phyloP scores from a whole-genome alignment of 768 basidiomycete genomes.

The Asterophora parasitica region DNA sequence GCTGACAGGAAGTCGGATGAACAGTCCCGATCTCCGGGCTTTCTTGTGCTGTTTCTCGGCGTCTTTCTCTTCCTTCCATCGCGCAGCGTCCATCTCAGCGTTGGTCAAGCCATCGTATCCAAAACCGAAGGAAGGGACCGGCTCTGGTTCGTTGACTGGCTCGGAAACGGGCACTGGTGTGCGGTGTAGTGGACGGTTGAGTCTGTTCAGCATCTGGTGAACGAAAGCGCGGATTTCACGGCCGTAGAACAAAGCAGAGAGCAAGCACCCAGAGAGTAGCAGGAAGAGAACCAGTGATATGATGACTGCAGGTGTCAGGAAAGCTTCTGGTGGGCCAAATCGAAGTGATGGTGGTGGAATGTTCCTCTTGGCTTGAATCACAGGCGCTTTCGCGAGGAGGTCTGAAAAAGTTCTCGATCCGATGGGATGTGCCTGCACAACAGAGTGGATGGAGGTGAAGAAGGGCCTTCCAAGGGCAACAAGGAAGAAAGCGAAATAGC shows the following conservation, averaged over 20 bases:
- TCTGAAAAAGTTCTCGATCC: not conserved
- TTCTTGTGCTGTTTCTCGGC: not conserved
- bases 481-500: not conserved
- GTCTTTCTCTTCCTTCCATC: constrained; percentile 12
- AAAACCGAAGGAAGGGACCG: constrained; percentile 6
- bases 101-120: constrained; percentile 22
- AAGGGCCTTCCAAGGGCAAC: constrained; percentile 6
- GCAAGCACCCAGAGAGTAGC: constrained; percentile 13
- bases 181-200: not conserved
- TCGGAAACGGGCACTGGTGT: constrained; percentile 7
- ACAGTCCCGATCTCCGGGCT: constrained; percentile 5
- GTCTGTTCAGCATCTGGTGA: constrained; percentile 5
- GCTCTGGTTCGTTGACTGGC: constrained; percentile 2
- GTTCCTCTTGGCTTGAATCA: not conserved
- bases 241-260: constrained; percentile 16
- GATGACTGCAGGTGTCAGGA: constrained; percentile 15
- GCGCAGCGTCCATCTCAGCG: constrained; percentile 12
- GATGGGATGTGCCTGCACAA: constrained; percentile 3
- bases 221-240: constrained; percentile 9
- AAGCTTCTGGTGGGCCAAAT: not conserved
- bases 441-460: not conserved
- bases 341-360: not conserved
- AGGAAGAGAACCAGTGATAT: constrained; percentile 17
- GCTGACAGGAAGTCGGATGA: constrained; percentile 12
- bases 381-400: not conserved